Evolutionary conservation across 495 filamentous ascomycete genomes (phyloP), one percentile per base, ranked within the genome.

Genomic region (Echria macrotheca): DNA sequence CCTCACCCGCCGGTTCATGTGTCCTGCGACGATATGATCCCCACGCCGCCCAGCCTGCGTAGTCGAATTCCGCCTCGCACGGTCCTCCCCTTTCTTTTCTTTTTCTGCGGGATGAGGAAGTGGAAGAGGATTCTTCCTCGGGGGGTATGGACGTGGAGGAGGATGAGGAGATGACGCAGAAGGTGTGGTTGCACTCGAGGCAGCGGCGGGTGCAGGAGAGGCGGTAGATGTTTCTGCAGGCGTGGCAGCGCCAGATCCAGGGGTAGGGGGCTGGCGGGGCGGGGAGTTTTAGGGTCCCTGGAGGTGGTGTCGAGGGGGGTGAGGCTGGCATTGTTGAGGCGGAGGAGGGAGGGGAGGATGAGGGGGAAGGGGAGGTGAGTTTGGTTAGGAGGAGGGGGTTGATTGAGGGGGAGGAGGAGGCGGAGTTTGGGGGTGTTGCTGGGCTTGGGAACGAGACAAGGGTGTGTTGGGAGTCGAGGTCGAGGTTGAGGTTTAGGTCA

Each of bases 211-310:
- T 74, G 50, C 65, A 67, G n/a, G 65, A 56, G 8, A 75, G 51
- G 1, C 57, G 60, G 53, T 73, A 75, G 0, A 56, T 44, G 7
- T 47, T 55, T n/a, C 38, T 21, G 53, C 73, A 76, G 2, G 46
- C 39, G 48, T 72, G 69, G 47, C 73, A 76, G 24, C 60, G 60
- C 72, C 73, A 75, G n/a, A 63, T 44, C 73, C 70, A 75, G 10
- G 63, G 56, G 14, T 49, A 55, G 2, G n/a, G n/a, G n/a, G n/a
- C n/a, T n/a, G 70, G 69, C 0, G 43, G 24, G 3, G 55, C 53
- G 12, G 66, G 68, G 9, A 55, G 57, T 0, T 46, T 57, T 0
- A 58, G 57, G 45, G 61, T 50, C 42, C 60, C 50, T 18, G 63
- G 53, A n/a, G n/a, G n/a, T 26, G 31, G 8, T 37, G 18, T 35